Evolutionary conservation across 1,284 basidiomycete species (phyloP).

Genomic region (Leccinum subrobustum): DNA sequence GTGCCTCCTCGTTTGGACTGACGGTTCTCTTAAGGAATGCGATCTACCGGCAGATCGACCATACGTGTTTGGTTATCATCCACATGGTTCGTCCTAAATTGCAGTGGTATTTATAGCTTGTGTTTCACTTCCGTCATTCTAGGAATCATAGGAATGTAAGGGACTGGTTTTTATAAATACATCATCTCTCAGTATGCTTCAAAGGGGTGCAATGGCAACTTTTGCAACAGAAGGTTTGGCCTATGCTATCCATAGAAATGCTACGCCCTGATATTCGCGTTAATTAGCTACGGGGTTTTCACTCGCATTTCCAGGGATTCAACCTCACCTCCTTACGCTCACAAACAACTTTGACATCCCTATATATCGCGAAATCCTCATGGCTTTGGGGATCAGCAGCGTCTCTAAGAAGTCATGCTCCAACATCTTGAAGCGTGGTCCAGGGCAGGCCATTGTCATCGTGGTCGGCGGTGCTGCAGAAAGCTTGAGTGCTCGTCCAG

Average conservation of each 20-base stretch:
- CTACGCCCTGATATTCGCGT: slow-evolving; percentile 1
- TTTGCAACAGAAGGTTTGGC: slow-evolving; percentile 85
- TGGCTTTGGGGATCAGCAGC: slow-evolving; percentile 86
- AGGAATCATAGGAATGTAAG: slow-evolving; percentile 92
- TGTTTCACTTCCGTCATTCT: not conserved
- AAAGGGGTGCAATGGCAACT: slow-evolving; percentile 88
- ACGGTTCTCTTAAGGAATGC: slow-evolving; percentile 55
- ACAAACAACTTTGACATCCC: slow-evolving; percentile 90
- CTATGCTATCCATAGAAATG: slow-evolving; percentile 4
- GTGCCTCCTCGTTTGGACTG: not conserved
- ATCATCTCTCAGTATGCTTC: not conserved
- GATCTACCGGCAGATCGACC: slow-evolving; percentile 89
- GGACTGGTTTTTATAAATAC: slow-evolving; percentile 10
- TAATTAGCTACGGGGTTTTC: slow-evolving; percentile 87
- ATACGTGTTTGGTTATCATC: slow-evolving; percentile 97
- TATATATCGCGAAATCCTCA: slow-evolving; percentile 89
- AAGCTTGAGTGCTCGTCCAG: slow-evolving; percentile 89
- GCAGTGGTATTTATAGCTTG: not conserved
- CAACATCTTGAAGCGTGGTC: slow-evolving; percentile 69
- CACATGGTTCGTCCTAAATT: slow-evolving; percentile 66
- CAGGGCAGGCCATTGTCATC: slow-evolving; percentile 83
- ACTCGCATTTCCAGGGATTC: slow-evolving; percentile 85
- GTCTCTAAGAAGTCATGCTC: slow-evolving; percentile 90
- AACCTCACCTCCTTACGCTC: slow-evolving; percentile 90
- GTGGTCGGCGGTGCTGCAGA: slow-evolving; percentile 97